Evolutionary conservation across 805 yeast species (phyloP), one percentile per base, ranked within the genome.

Genomic region (Yarrowia sp.): DNA sequence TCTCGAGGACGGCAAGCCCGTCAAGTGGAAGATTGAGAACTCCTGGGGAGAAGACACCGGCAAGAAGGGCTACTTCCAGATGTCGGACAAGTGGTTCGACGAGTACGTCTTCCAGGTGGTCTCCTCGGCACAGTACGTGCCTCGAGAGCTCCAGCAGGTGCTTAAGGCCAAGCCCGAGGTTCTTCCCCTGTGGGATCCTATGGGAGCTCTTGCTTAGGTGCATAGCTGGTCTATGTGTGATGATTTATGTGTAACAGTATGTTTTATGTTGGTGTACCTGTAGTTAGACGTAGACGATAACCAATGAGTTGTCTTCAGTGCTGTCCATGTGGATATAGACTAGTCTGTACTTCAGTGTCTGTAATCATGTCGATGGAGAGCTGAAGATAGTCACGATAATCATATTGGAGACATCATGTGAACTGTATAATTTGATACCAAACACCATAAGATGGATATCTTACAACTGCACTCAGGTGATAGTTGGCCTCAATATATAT

Each of bases 11-110:
- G 86, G 85, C 3, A 76, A 78, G 62, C 89, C 90, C 24, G 74
- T 81, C 29, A 79, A 90, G 66, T 87, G 88, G 80, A 79, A 85
- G 68, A 90, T 87, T 44, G 90, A 86, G 72, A 87, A 87, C 75
- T 84, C 90, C 12, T 87, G 91, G 91, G 90, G 91, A 65, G 80
- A 81, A 61, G 85, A 82, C 62, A 74, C 80, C n/a, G 92, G 92
- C 62, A 75, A 77, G 55, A 84, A 86, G 64, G 92, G 92, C 3
- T 83, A 81, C 71, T 85, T 83, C 68, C 78, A 84, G 58, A 85
- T 87, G 90, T 81, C 88, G 39, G 89, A 86, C 70, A 83, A 82
- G 63, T 87, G 87, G 76, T 85, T 87, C 72, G 82, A 85, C 72
- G 88, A 87, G 71, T 87, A 85, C 71, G 88, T 87, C 51, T 86